Conservation (phyloP, 345 rosid genomes). For the Eucalyptus curtisii region DNA sequence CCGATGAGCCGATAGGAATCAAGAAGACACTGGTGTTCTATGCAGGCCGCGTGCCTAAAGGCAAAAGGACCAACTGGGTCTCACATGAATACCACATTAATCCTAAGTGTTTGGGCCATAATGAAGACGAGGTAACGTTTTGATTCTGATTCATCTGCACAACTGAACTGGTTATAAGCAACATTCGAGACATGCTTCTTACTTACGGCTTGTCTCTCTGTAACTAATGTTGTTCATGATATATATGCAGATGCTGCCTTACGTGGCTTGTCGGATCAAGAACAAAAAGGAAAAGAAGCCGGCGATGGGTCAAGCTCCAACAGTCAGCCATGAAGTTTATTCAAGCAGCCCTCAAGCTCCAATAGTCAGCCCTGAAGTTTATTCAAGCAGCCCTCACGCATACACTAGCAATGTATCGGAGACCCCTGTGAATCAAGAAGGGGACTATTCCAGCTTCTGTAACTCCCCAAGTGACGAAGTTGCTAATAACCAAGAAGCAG, state of each 20-base stretch:
- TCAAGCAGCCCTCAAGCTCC: not conserved
- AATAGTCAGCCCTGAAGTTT: not conserved
- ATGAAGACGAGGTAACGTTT: not conserved
- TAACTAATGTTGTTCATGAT: not conserved
- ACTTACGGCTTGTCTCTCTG: not conserved
- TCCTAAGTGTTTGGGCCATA: not conserved
- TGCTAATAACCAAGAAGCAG: not conserved
- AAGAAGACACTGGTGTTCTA: constrained; percentile 32
- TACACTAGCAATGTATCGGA: not conserved
- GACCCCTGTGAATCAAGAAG: not conserved
- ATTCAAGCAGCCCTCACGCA: not conserved
- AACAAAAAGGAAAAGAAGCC: not conserved
- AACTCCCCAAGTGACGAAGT: not conserved
- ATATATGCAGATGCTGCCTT: not conserved
- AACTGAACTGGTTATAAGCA: not conserved
- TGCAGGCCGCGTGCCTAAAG: not conserved
- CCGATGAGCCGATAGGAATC: constrained; percentile 3
- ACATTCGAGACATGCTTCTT: not conserved
- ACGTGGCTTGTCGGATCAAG: not conserved
- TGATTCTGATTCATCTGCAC: not conserved
- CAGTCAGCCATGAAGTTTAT: not conserved
- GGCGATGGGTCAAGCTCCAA: not conserved
- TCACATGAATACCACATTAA: constrained; percentile 14
- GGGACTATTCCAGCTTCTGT: not conserved
- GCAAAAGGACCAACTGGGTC: constrained; percentile 15